These are phyloP conservation scores for Plasmodium vivax DNA, from an alignment of 169 alveolate species.

Conservation along the genomic window DNA sequence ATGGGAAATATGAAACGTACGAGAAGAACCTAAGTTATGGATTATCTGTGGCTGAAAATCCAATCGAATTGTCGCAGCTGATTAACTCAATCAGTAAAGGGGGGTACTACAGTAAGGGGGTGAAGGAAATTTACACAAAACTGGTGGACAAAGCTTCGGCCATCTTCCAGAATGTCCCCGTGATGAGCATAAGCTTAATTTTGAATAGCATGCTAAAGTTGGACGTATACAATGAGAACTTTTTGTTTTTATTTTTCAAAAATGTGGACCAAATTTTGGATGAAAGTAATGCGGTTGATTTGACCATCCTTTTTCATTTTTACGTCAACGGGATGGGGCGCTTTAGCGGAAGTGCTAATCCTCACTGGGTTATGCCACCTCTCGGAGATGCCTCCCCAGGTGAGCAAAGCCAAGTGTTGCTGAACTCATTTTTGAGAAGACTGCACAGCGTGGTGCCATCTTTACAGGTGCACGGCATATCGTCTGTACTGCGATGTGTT, in stretches of 20 bases:
- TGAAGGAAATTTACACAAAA: slow-evolving; percentile 5
- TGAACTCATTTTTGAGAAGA: slow-evolving; percentile 33
- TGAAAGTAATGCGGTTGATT: slow-evolving; percentile 32
- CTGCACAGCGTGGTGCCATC: background rate
- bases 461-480: slow-evolving; percentile 49
- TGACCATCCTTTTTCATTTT: slow-evolving; percentile 55
- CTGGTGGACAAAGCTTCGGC: slow-evolving; percentile 25
- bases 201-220: slow-evolving; percentile 63
- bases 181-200: slow-evolving; percentile 68
- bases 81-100: slow-evolving; percentile 48
- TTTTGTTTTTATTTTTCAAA: slow-evolving; percentile 52
- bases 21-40: slow-evolving; percentile 34
- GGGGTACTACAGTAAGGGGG: background rate
- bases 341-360: background rate
- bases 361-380: background rate
- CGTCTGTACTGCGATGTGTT: slow-evolving; percentile 53
- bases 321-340: slow-evolving; percentile 19
- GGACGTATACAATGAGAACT: slow-evolving; percentile 12
- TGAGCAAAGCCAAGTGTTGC: background rate
- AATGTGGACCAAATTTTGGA: slow-evolving; percentile 22
- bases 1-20: slow-evolving; percentile 18
- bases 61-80: slow-evolving; percentile 50
- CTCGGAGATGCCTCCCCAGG: background rate
- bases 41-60: slow-evolving; percentile 29
- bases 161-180: slow-evolving; percentile 40